These are phyloP conservation scores for Ruellia speciosa DNA, from an alignment of 305 asterid species.

Conservation along the genomic window DNA sequence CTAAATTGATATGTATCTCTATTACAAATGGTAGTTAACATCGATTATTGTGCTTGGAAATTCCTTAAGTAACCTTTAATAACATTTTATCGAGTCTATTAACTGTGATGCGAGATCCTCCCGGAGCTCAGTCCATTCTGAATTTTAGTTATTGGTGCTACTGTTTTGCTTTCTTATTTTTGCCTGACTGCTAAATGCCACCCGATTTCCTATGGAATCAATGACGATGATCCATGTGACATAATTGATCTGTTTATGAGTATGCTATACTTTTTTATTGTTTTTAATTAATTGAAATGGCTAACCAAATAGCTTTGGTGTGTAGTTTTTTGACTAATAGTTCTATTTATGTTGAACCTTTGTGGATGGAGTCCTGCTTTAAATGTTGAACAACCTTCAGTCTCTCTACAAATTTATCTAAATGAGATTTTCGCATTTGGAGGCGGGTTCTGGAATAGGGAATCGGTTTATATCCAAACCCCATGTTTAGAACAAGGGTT, in stretches of 20 bases:
- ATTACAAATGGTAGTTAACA: too few species aligned
- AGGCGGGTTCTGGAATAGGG: too few species aligned
- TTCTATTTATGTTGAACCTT: constrained; percentile 8
- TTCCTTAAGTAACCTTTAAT: too few species aligned
- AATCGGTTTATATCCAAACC: too few species aligned
- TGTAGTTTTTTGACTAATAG: not conserved
- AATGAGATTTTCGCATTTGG: not conserved
- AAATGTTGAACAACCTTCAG: constrained; percentile 14
- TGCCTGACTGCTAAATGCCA: not conserved
- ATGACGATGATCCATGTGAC: too few species aligned
- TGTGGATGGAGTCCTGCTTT: constrained; percentile 16
- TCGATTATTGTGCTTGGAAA: too few species aligned
- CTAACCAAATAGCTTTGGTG: not conserved
- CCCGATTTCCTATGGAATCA: too few species aligned
- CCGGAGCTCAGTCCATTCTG: not conserved
- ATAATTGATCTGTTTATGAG: too few species aligned
- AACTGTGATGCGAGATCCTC: not conserved
- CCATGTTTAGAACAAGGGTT: too few species aligned
- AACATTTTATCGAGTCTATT: constrained; percentile 8
- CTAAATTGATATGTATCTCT: too few species aligned
- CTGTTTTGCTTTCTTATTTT: not conserved
- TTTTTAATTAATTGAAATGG: too few species aligned
- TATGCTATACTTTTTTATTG: too few species aligned
- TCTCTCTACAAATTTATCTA: constrained; percentile 9
- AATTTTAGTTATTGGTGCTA: not conserved